phyloP scores from a whole-genome alignment of 2,329 filamentous ascomycete genomes.

The Botrytis aclada region DNA sequence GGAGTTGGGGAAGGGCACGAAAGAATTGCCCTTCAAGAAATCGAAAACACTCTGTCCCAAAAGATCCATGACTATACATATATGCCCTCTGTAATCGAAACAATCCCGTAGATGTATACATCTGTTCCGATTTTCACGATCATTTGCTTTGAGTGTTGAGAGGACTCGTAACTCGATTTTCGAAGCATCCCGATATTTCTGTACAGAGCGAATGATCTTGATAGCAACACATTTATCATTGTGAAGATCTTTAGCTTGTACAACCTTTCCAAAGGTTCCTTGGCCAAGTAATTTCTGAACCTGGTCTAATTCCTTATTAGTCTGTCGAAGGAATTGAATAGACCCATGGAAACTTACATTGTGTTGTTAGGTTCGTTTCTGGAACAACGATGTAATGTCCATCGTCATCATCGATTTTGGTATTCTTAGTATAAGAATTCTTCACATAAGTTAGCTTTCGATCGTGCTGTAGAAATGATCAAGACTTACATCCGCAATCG shows the following conservation, averaged over 20 bases:
- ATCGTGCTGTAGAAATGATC: background rate
- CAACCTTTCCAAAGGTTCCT: slow-evolving; percentile 97
- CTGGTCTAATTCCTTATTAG: slow-evolving; percentile 58
- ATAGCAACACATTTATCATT: slow-evolving; percentile 79
- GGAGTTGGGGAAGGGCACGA: slow-evolving; percentile 96
- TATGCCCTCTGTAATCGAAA: slow-evolving; percentile 96
- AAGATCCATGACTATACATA: slow-evolving; percentile 76
- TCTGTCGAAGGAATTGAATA: background rate
- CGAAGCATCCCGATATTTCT: slow-evolving; percentile 95
- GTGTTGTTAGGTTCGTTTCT: slow-evolving; percentile 78
- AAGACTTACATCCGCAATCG: slow-evolving; percentile 59
- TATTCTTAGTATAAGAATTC: slow-evolving; percentile 50
- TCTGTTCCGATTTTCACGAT: slow-evolving; percentile 86
- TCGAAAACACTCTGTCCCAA: slow-evolving; percentile 97
- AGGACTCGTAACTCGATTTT: slow-evolving; percentile 91
- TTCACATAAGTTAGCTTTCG: slow-evolving; percentile 27
- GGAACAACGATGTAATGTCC: slow-evolving; percentile 94
- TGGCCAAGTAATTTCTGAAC: slow-evolving; percentile 89
- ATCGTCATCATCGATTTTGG: slow-evolving; percentile 92
- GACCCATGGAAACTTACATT: slow-evolving; percentile 63
- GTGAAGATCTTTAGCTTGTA: slow-evolving; percentile 77
- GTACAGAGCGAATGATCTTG: slow-evolving; percentile 97
- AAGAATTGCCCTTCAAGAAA: slow-evolving; percentile 91
- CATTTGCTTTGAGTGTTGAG: slow-evolving; percentile 87
- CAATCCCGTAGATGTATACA: slow-evolving; percentile 96